Evolutionary conservation across 2,329 filamentous ascomycete genomes (phyloP).

Genomic region (Alternaria sp.): DNA sequence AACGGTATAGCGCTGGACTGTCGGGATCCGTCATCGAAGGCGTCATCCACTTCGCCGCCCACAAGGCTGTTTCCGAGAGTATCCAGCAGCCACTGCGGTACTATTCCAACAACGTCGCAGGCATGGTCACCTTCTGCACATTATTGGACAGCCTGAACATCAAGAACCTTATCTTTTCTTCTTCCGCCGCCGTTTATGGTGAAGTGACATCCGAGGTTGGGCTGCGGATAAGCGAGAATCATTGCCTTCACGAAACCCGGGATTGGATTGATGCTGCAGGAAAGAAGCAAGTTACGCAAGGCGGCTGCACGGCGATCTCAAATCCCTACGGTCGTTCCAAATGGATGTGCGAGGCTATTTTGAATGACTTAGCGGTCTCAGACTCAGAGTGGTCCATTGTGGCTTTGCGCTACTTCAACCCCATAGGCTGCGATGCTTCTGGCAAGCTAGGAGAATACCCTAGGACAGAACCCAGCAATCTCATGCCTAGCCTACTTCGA

Average conservation of each 20-base stretch:
- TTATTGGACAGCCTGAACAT: conserved; percentile 64
- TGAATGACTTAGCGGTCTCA: conserved; percentile 65
- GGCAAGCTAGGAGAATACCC: conserved; percentile 69
- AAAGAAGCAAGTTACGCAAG: conserved; percentile 1
- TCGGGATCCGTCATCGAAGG: conserved; percentile 56
- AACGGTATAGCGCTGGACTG: conserved; percentile 31
- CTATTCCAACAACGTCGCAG: conserved; percentile 70
- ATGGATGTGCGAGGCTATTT: conserved; percentile 70
- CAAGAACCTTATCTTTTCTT: conserved; percentile 70
- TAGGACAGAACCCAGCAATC: conserved; percentile 65
- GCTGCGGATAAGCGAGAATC: conserved; percentile 59
- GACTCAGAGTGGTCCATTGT: conserved; percentile 68
- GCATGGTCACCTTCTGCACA: conserved; percentile 64
- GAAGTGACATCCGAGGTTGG: conserved; percentile 42
- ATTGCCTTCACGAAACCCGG: conserved; percentile 54
- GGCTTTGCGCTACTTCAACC: conserved; percentile 69
- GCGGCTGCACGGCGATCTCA: conserved; percentile 53
- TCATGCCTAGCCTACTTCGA: conserved; percentile 67
- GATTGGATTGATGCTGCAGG: conserved; percentile 5
- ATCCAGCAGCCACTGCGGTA: conserved; percentile 66
- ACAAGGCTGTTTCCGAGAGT: conserved; percentile 69
- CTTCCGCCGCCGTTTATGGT: conserved; percentile 70
- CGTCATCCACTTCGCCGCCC: conserved; percentile 71
- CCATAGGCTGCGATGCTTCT: conserved; percentile 67
- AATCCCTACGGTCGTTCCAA: conserved; percentile 71